Percentiles rank a stretch among this genome's conserved stretches.
phyloP scores from a whole-genome alignment of 2,329 filamentous ascomycete genomes.

The Pleomassaria siparia region DNA sequence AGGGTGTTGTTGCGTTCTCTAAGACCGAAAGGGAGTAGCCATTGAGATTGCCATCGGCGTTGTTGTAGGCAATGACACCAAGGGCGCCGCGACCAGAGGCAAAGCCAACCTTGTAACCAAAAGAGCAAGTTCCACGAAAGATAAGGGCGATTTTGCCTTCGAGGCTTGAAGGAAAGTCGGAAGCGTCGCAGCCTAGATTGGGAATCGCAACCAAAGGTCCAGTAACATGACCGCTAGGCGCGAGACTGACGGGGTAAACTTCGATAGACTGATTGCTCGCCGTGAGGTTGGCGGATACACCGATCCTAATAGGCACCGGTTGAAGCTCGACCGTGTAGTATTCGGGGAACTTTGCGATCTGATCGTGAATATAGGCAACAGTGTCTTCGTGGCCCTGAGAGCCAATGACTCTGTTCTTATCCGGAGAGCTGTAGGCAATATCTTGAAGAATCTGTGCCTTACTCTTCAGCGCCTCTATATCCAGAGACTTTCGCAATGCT shows the following conservation, averaged over 20 bases:
- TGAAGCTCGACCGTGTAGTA: constrained; percentile 43
- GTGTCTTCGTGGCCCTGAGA: constrained; percentile 44
- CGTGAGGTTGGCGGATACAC: constrained; percentile 29
- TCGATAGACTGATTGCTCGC: constrained; percentile 32
- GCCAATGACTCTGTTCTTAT: constrained; percentile 46
- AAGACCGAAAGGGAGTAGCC: constrained; percentile 41
- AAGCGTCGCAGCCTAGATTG: constrained; percentile 37
- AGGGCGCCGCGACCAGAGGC: constrained; percentile 61
- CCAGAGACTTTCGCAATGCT: constrained; percentile 24
- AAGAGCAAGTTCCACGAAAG: constrained; percentile 68
- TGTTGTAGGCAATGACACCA: constrained; percentile 72
- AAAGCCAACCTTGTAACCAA: constrained; percentile 68
- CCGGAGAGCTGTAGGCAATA: constrained; percentile 42
- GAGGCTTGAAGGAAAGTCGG: constrained; percentile 47
- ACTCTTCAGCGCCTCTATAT: constrained; percentile 28
- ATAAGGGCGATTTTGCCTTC: constrained; percentile 70
- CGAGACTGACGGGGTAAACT: constrained; percentile 29
- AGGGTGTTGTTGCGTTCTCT: constrained; percentile 65
- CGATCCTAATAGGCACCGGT: constrained; percentile 24
- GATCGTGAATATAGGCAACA: constrained; percentile 39
- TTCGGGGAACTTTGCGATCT: constrained; percentile 32
- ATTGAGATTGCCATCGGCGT: constrained; percentile 58
- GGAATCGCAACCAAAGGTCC: constrained; percentile 34
- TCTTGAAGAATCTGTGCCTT: constrained; percentile 39
- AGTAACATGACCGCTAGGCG: constrained; percentile 33